Evolutionary conservation across 257 asterid species (phyloP).

Genomic region (Ligustrum vulgare): DNA sequence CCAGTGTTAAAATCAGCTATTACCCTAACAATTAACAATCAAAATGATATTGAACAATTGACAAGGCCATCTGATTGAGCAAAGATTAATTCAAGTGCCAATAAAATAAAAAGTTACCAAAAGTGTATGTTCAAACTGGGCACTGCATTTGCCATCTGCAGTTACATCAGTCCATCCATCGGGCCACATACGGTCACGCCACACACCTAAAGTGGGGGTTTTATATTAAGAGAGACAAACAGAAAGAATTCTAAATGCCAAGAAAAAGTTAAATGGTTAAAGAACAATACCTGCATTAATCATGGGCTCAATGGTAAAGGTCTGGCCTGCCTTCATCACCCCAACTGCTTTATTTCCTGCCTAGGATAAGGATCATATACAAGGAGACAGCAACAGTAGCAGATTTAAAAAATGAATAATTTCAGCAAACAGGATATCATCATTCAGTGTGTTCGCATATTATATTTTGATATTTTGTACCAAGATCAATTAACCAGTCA

Average conservation of each 20-base stretch:
- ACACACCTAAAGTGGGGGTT: constrained; percentile 51
- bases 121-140: constrained; percentile 94
- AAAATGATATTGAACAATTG: not conserved
- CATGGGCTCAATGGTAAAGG: constrained; percentile 97
- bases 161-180: constrained; percentile 99
- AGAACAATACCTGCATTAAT: constrained; percentile 65
- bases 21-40: not conserved
- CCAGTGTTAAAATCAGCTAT: too few relatives aligned
- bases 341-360: constrained; percentile 98
- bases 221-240: constrained; percentile 11
- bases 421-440: not conserved
- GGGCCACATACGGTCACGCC: constrained; percentile 99
- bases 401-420: not conserved
- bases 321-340: constrained; percentile 95
- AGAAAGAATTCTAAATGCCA: not conserved
- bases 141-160: constrained; percentile 94
- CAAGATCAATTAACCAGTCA: not conserved
- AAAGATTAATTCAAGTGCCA: not conserved
- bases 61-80: not conserved
- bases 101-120: constrained; percentile 43
- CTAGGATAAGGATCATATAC: constrained; percentile 48
- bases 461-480: not conserved
- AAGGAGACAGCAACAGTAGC: not conserved
- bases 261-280: not conserved
- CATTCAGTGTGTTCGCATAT: not conserved